phyloP scores from a whole-genome alignment of 1,284 basidiomycete genomes.

The Ceratobasidium papillatum region DNA sequence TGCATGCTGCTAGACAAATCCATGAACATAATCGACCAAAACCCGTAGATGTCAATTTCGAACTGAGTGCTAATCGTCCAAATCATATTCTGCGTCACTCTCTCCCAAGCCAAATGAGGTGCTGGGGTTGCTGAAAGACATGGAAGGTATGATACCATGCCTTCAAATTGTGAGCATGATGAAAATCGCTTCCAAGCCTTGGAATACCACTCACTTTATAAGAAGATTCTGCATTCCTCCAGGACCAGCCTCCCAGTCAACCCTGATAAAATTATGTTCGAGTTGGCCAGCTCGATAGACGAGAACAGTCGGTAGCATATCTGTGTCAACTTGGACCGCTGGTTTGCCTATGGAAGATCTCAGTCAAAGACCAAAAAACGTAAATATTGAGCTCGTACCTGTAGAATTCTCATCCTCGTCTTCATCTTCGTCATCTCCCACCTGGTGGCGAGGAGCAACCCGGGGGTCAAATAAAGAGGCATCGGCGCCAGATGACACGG shows the following conservation, averaged over 20 bases:
- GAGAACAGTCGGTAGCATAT: conserved; percentile 83
- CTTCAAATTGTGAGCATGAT: neutral
- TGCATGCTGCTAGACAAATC: neutral
- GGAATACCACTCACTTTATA: conserved; percentile 58
- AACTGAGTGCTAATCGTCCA: conserved; percentile 6
- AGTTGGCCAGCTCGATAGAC: conserved; percentile 85
- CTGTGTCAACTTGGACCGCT: conserved; percentile 72
- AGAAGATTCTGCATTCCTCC: conserved; percentile 74
- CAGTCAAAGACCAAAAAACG: neutral
- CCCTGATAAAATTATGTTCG: conserved; percentile 81
- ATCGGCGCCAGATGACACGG: conserved; percentile 42
- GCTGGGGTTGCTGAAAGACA: conserved; percentile 24
- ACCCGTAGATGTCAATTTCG: neutral
- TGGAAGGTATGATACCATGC: conserved; percentile 31
- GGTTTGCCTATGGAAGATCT: conserved; percentile 43
- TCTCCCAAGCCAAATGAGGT: conserved; percentile 11
- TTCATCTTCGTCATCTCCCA: conserved; percentile 47
- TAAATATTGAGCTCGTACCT: conserved; percentile 9
- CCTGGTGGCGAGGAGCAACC: conserved; percentile 58
- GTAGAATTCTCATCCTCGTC: neutral
- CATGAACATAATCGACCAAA: neutral
- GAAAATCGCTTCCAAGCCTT: neutral
- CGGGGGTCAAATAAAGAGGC: conserved; percentile 48
- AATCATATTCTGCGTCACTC: conserved; percentile 26
- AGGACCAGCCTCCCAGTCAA: conserved; percentile 81